Conservation (phyloP, 176 grass and related monocot species). For the Aegilops longissima region DNA sequence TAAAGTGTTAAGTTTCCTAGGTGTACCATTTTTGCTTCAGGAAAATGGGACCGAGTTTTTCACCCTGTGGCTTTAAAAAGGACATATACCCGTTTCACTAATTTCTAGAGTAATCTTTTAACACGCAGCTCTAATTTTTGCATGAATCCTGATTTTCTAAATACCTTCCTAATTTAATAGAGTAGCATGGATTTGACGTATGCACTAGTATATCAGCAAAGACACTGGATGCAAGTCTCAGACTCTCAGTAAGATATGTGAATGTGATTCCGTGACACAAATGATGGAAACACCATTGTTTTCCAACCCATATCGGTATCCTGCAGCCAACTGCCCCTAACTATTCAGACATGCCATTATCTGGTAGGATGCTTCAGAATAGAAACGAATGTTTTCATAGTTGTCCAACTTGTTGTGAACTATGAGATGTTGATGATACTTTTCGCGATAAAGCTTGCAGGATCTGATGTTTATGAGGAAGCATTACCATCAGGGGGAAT, state of each 20-base stretch:
- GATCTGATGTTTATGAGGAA: slow-evolving; percentile 84
- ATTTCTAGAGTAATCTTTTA: not conserved
- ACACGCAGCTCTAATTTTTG: not conserved
- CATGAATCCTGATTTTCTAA: not conserved
- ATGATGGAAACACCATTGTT: not conserved
- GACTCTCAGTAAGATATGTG: no score
- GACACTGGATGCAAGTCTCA: not conserved
- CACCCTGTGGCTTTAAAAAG: not conserved
- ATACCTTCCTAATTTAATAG: not conserved
- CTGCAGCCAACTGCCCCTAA: not conserved
- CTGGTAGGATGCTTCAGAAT: not conserved
- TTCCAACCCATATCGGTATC: not conserved
- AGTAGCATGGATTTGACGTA: not conserved
- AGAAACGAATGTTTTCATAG: not conserved
- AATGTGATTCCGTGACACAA: no score
- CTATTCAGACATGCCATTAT: not conserved
- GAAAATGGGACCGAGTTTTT: not conserved
- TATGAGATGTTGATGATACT: slow-evolving; percentile 20
- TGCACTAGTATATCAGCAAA: not conserved
- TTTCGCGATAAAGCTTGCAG: slow-evolving; percentile 78
- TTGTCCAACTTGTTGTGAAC: not conserved
- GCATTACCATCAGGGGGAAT: slow-evolving; percentile 85
- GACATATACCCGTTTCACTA: not conserved
- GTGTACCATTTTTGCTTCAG: not conserved
- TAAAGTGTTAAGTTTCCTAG: no score